phyloP scores from a whole-genome alignment of 108 stramenopile genomes.

The Cyclostephanos tholiformis region DNA sequence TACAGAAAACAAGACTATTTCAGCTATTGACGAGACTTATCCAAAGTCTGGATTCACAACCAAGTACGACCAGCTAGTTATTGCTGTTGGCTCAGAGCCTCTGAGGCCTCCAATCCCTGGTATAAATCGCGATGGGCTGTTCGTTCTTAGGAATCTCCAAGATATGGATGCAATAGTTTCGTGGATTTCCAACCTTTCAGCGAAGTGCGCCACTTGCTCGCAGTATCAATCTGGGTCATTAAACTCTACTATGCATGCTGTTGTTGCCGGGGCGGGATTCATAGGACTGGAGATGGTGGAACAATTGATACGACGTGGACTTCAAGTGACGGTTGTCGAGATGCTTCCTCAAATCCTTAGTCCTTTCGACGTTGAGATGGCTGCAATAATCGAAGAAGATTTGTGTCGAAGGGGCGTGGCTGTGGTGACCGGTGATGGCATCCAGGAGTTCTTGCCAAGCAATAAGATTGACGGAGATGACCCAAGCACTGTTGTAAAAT shows the following conservation, averaged over 20 bases:
- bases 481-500: constrained; percentile 52
- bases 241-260: constrained; percentile 50
- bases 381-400: constrained; percentile 56
- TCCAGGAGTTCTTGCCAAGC: constrained; percentile 53
- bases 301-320: constrained; percentile 59
- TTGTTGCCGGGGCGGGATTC: constrained; percentile 78
- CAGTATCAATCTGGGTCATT: background rate
- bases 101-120: constrained; percentile 76
- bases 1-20: constrained; percentile 46
- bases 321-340: constrained; percentile 68
- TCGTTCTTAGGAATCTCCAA: constrained; percentile 64
- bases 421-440: constrained; percentile 62
- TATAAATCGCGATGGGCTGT: constrained; percentile 62
- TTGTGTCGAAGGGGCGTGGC: constrained; percentile 54
- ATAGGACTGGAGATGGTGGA: constrained; percentile 79
- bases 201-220: constrained; percentile 18
- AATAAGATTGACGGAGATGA: constrained; percentile 44
- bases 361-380: constrained; percentile 73
- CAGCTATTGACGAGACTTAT: constrained; percentile 43
- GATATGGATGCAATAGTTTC: constrained; percentile 69
- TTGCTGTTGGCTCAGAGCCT: constrained; percentile 71
- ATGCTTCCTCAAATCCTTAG: constrained; percentile 69
- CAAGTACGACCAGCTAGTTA: constrained; percentile 60
- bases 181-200: constrained; percentile 50
- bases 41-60: constrained; percentile 14